Evolutionary conservation across 345 rosid species (phyloP), one percentile per base, ranked within the genome.

Genomic region (Eucalyptus melliodora): DNA sequence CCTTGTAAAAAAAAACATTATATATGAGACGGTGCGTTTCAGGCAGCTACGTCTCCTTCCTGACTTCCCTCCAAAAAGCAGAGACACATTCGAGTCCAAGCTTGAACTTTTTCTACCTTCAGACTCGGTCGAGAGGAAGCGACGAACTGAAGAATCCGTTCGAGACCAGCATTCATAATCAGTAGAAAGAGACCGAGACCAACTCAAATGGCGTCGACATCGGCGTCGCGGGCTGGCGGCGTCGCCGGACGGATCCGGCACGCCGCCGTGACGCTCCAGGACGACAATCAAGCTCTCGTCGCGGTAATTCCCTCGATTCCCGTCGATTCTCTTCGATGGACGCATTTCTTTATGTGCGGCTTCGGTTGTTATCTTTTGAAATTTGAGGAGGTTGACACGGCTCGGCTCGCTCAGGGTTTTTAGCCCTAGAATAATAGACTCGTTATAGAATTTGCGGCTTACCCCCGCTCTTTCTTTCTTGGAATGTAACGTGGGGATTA

Each of bases 271-370:
- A 92, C 91, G 50, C 93, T 96, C 24, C 91, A 87, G 30, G 88
- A 92, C 60, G 99, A 97, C 7, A 94, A 90, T 90, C 93, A 94
- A 80, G 87, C 96, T 86, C 92, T 95, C 59, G 88, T 94, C 45
- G 50, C 92, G 14, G 99, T 97, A 91, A 92, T 80, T 34, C 16
- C 49, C 86, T 80, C 49, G 34, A 4, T 45, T 26, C 86, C 49
- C 69, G 27, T 23, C 26, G 10, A 21, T 50, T 19, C 87, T 53
- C 56, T 31, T 55, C 17, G 49, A 47, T 13, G 16, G 44, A 53
- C 26, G 42, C 87, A 9, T 26, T 19, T n/a, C n/a, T 88, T 42
- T 53, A 0, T 44, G 0, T 6, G 27, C 27, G 47, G 83, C 26
- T 77, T 40, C 2, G 16, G 8, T 21, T 21, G 0, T 77, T 37